phyloP scores from a whole-genome alignment of 495 filamentous ascomycete species.

The Neurospora pannonica region DNA sequence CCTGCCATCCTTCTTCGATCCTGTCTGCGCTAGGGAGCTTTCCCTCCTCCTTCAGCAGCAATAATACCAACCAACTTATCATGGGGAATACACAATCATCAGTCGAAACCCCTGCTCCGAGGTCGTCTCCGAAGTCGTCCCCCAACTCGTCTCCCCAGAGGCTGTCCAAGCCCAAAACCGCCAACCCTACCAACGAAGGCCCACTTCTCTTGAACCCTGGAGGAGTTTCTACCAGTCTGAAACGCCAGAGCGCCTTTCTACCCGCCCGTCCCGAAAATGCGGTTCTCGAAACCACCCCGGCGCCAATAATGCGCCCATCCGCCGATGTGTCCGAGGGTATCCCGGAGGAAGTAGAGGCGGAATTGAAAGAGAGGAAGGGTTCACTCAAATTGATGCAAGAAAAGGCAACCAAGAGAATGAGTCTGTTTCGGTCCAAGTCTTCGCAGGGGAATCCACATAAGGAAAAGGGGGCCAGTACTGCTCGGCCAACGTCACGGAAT shows the following conservation, averaged over 20 bases:
- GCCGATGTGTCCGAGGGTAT: constrained; percentile 1
- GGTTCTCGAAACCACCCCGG: constrained; percentile 12
- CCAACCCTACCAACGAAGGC: constrained; percentile 34
- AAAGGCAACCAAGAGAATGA: constrained; percentile 16
- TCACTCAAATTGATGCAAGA: constrained; percentile 13
- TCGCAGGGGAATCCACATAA: constrained; percentile 11
- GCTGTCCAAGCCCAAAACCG: constrained; percentile 39
- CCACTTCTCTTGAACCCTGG: constrained; percentile 27
- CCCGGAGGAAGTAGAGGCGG: constrained; percentile 1
- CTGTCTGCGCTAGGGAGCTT: not conserved
- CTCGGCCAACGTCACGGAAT: constrained; percentile 8
- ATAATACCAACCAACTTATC: constrained; percentile 3
- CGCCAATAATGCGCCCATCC: constrained; percentile 2
- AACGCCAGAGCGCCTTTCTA: constrained; percentile 15
- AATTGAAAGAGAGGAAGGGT: constrained; percentile 1
- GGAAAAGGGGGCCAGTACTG: constrained; percentile 8
- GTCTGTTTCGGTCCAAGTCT: constrained; percentile 26
- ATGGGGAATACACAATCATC: constrained; percentile 41
- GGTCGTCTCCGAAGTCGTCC: constrained; percentile 9
- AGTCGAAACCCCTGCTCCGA: constrained; percentile 25
- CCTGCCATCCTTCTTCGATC: constrained; percentile 10
- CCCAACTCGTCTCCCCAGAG: constrained; percentile 20
- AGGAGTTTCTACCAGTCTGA: constrained; percentile 23
- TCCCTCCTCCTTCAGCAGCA: constrained; percentile 6
- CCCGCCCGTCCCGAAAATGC: constrained; percentile 10